A percentile compares a stretch with the other conserved stretches of the same genome.
phyloP scores from a whole-genome alignment of 768 basidiomycete species.

The Chlorophyllum brunneum region DNA sequence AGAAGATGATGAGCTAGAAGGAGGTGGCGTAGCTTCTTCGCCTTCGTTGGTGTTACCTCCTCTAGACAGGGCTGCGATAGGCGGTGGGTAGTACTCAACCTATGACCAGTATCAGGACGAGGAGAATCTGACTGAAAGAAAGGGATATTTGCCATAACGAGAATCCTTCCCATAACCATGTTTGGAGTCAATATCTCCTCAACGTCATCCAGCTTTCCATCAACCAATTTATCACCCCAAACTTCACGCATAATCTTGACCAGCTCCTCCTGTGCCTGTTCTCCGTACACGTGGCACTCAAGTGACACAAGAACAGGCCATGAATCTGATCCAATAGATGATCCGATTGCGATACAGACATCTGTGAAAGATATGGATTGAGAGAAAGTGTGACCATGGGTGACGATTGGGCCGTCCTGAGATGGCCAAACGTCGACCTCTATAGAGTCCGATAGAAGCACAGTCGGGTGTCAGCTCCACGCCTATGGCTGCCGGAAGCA shows the following conservation, averaged over 20 bases:
- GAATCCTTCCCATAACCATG: constrained; percentile 44
- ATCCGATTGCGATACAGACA: constrained; percentile 51
- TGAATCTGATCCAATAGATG: constrained; percentile 33
- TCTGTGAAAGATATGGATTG: constrained; percentile 45
- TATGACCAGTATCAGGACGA: constrained; percentile 16
- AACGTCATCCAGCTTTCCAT: constrained; percentile 32
- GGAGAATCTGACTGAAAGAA: neutral
- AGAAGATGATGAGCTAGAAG: constrained; percentile 17
- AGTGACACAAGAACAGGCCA: constrained; percentile 61
- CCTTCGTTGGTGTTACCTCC: constrained; percentile 17
- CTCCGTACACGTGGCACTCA: constrained; percentile 54
- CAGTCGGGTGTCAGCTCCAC: neutral
- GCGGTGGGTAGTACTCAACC: constrained; percentile 53
- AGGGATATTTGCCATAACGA: constrained; percentile 47
- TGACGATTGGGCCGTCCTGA: constrained; percentile 49
- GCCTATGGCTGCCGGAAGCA: neutral
- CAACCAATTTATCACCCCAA: constrained; percentile 51
- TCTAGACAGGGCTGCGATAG: constrained; percentile 18
- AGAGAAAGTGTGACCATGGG: constrained; percentile 58
- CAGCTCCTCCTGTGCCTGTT: constrained; percentile 47
- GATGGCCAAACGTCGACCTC: constrained; percentile 70
- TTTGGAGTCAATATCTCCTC: constrained; percentile 38
- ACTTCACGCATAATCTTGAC: constrained; percentile 45
- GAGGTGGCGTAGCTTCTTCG: constrained; percentile 14
- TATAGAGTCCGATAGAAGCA: constrained; percentile 3